Evolutionary conservation across 176 grass and related monocot genomes (phyloP), one percentile per base, ranked within the genome.

Genomic region (Carex pumila): DNA sequence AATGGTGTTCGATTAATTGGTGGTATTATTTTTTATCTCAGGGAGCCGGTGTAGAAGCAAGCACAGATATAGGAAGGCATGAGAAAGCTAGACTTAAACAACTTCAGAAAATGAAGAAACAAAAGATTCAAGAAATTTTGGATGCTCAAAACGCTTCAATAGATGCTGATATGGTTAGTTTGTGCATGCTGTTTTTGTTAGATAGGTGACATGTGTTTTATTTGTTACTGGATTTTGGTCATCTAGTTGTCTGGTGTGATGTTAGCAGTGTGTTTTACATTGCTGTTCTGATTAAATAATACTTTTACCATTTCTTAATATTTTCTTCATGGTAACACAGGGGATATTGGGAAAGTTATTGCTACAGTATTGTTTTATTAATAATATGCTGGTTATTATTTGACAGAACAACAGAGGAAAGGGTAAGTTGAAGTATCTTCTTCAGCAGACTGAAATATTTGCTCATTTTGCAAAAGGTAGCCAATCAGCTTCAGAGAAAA

Each of bases 371-470:
- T 25, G 45, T 74, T 74, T 4, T 73, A 25, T 73, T 52, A 19
- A 53, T 31, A 45, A 47, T 31, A 61, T 12, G 36, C 21, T 81
- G 65, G 30, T 37, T 39, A 39, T 59, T 67, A 8, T 57, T 65
- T 84, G 62, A 60, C 89, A 93, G 91, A 93, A 93, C 54, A 93
- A 90, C 74, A 93, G 91, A 69, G 91, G 91, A 67, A 93, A 90
- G 62, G 91, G 89, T 3, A 86, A 89, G 30, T 36, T 93, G 61
- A 90, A 91, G 62, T 93, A 91, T 81, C 89, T 93, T 18, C 81
- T 93, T n/a, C 89, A 91, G 69, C 89, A 93, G 81, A 93, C 91
- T 75, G 91, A 93, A 87, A 93, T 93, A 93, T 93, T 93, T 88
- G 65, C 91, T 83, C 91, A 93, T 85, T 93, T 93, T 83, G 91